A percentile compares a stretch with the other conserved stretches of the same genome.
Evolutionary conservation across 164 flowering plant species (phyloP).

Genomic region (Piper longum): DNA sequence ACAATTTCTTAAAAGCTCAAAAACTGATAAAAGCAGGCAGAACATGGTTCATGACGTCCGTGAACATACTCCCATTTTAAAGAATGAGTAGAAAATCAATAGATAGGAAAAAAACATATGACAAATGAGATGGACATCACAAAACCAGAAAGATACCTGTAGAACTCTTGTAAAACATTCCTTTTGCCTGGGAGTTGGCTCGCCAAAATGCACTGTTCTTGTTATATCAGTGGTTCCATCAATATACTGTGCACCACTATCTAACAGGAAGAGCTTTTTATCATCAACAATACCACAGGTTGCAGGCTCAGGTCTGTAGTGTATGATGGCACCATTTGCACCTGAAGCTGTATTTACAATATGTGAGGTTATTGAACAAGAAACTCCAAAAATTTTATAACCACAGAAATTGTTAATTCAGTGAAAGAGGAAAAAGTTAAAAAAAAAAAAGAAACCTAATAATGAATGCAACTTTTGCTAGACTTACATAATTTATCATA

Average conservation of each 20-base stretch:
- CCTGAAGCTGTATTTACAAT: conserved; percentile 51
- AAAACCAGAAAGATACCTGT: conserved; percentile 32
- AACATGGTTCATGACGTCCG: not conserved
- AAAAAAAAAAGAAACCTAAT: not conserved
- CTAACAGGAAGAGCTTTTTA: conserved; percentile 63
- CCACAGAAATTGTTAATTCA: too few species aligned
- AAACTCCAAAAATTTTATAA: not conserved
- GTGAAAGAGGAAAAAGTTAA: not conserved
- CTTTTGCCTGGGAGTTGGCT: conserved; percentile 66
- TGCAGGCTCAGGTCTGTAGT: conserved; percentile 78
- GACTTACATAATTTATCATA: not conserved
- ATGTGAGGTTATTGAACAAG: not conserved
- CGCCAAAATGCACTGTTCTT: conserved; percentile 89
- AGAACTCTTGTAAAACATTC: conserved; percentile 94
- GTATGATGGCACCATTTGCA: conserved; percentile 95
- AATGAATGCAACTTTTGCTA: not conserved
- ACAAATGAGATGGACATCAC: not conserved
- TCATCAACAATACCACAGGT: conserved; percentile 61
- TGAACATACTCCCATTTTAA: not conserved
- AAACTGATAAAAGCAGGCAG: not conserved
- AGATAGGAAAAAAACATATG: not conserved
- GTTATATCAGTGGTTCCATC: conserved; percentile 99
- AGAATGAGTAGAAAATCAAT: not conserved
- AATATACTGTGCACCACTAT: conserved; percentile 89
- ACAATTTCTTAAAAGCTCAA: too few species aligned